These are phyloP conservation scores for Coemansia sp. DNA, from an alignment of 192 early-diverging fungal genomes.

Conservation along the genomic window DNA sequence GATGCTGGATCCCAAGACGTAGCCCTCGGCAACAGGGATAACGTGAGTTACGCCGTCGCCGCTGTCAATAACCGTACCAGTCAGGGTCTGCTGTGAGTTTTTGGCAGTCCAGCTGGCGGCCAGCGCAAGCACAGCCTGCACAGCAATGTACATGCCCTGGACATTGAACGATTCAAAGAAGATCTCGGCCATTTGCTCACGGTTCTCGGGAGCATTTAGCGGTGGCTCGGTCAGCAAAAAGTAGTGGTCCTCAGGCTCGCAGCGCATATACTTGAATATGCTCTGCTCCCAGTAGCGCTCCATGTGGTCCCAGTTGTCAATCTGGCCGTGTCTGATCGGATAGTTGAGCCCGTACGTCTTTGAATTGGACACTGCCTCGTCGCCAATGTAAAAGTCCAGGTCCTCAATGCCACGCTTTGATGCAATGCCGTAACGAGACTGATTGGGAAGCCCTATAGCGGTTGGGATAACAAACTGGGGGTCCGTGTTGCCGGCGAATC, in stretches of 20 bases:
- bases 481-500: slow-evolving; percentile 93
- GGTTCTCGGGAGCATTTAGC: slow-evolving; percentile 96
- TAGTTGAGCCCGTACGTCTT: slow-evolving; percentile 89
- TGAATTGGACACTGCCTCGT: slow-evolving; percentile 87
- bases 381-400: slow-evolving; percentile 95
- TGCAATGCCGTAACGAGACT: slow-evolving; percentile 71
- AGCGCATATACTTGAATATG: slow-evolving; percentile 96
- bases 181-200: slow-evolving; percentile 98
- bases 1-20: slow-evolving; percentile 96
- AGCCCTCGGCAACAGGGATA: slow-evolving; percentile 98
- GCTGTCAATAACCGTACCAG: slow-evolving; percentile 97
- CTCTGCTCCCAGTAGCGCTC: slow-evolving; percentile 99
- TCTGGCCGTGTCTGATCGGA: slow-evolving; percentile 95
- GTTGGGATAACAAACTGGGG: slow-evolving; percentile 99
- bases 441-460: slow-evolving; percentile 68
- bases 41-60: slow-evolving; percentile 99
- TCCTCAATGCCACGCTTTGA: slow-evolving; percentile 97
- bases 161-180: slow-evolving; percentile 99
- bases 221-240: slow-evolving; percentile 98
- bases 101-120: slow-evolving; percentile 93
- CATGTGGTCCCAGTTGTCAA: slow-evolving; percentile 99
- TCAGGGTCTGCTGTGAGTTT: slow-evolving; percentile 83
- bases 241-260: slow-evolving; percentile 98
- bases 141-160: slow-evolving; percentile 96
- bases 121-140: slow-evolving; percentile 97